phyloP scores from a whole-genome alignment of 805 yeast species.

The Nematodospora valgi region DNA sequence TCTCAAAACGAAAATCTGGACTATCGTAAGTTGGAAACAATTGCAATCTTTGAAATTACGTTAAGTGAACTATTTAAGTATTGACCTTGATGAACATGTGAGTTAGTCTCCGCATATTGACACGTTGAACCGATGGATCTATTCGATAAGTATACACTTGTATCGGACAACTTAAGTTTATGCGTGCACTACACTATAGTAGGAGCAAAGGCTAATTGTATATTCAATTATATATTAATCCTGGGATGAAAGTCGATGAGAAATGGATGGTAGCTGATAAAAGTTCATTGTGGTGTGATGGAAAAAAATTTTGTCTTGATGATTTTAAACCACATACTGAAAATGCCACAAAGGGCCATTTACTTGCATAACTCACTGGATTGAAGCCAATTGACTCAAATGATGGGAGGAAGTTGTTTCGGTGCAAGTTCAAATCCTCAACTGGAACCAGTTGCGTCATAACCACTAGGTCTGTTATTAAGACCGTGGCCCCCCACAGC shows the following conservation, averaged over 20 bases:
- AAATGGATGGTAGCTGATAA: too few relatives aligned
- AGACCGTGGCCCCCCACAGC: slow-evolving; percentile 30
- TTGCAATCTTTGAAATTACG: too few relatives aligned
- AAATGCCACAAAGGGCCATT: too few relatives aligned
- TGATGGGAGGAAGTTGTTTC: background rate
- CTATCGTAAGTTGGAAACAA: too few relatives aligned
- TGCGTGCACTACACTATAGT: too few relatives aligned
- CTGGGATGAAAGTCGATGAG: too few relatives aligned
- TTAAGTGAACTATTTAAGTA: too few relatives aligned
- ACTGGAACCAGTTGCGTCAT: slow-evolving; percentile 5
- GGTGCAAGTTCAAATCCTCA: background rate
- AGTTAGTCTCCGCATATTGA: slow-evolving; percentile 49
- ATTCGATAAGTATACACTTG: slow-evolving; percentile 22
- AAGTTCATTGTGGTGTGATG: too few relatives aligned
- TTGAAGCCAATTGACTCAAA: background rate
- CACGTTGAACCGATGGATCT: slow-evolving; percentile 46
- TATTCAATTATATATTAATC: background rate
- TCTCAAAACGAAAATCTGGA: too few relatives aligned
- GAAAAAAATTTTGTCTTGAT: background rate
- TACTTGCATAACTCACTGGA: too few relatives aligned
- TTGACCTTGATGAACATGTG: too few relatives aligned
- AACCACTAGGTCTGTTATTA: slow-evolving; percentile 15
- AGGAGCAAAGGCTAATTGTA: background rate
- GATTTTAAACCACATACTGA: too few relatives aligned
- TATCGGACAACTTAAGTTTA: slow-evolving; percentile 47